Evolutionary conservation across 1,139 yeast genomes (phyloP).

Genomic region (Taphrina wiesneri): DNA sequence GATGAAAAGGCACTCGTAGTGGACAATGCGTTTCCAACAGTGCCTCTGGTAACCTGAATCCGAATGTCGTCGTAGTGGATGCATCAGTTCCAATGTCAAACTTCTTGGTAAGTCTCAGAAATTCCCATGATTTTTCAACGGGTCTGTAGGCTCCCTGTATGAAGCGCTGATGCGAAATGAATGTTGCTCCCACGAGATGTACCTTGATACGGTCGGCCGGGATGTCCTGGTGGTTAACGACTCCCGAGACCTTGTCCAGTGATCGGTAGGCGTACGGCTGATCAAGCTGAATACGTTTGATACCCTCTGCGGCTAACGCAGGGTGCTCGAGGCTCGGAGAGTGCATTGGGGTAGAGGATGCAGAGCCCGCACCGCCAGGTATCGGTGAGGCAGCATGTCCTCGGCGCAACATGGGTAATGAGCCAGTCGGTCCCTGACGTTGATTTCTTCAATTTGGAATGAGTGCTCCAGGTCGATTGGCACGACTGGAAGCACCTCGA

Average conservation of each 20-base stretch:
- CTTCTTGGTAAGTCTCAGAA: conserved; percentile 24
- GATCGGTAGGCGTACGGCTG: conserved; percentile 29
- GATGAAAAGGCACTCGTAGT: conserved; percentile 14
- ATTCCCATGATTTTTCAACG: conserved; percentile 29
- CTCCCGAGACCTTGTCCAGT: conserved; percentile 25
- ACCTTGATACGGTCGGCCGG: conserved; percentile 18
- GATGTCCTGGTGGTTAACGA: conserved; percentile 3
- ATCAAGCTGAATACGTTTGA: conserved; percentile 8
- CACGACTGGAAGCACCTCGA: too few species aligned
- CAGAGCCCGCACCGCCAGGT: background rate
- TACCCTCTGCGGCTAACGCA: background rate
- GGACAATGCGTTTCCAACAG: conserved; percentile 28
- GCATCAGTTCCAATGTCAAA: background rate
- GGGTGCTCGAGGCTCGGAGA: conserved; percentile 6
- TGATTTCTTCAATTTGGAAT: too few species aligned
- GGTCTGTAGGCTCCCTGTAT: conserved; percentile 27
- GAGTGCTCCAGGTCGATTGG: too few species aligned
- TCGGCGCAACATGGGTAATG: conserved; percentile 8
- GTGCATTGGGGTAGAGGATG: background rate
- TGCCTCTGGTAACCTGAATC: conserved; percentile 26
- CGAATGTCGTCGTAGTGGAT: background rate
- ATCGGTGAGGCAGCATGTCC: background rate
- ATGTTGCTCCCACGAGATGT: conserved; percentile 25
- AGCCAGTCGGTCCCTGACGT: too few species aligned
- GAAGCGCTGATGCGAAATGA: conserved; percentile 15